phyloP scores from a whole-genome alignment of 257 asterid genomes.

The Solanum neorickii region DNA sequence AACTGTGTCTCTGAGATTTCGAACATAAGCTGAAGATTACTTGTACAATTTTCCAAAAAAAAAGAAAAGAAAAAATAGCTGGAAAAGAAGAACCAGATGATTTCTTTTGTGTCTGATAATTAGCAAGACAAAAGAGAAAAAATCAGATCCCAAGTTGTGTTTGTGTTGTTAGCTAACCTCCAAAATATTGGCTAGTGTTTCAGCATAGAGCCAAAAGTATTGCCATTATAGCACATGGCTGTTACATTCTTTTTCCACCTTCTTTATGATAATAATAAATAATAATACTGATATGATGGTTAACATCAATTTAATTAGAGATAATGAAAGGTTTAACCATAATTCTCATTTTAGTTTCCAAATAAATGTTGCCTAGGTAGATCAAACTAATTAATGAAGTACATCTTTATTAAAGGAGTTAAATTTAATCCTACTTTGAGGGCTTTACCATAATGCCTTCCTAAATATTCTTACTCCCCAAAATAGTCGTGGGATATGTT shows the following conservation, averaged over 20 bases:
- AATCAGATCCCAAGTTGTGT: not conserved
- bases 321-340: not conserved
- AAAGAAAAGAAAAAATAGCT: not conserved
- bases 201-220: not conserved
- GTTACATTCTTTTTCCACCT: not conserved
- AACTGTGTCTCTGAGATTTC: too few relatives aligned
- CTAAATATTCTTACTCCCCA: not conserved
- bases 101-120: not conserved
- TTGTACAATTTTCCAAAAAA: too few relatives aligned
- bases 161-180: not conserved
- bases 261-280: not conserved
- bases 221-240: not conserved
- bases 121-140: not conserved
- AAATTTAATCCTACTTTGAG: not conserved
- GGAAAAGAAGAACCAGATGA: not conserved
- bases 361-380: not conserved
- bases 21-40: too few relatives aligned
- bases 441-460: not conserved
- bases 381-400: not conserved
- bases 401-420: not conserved
- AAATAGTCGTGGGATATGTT: not conserved
- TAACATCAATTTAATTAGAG: not conserved
- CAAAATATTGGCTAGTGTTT: not conserved
- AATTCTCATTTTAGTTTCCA: not conserved
- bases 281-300: not conserved